A percentile compares a stretch with the other conserved stretches of the same genome.
Evolutionary conservation across 2,329 filamentous ascomycete species (phyloP).

Genomic region (Penicillium decumbens): DNA sequence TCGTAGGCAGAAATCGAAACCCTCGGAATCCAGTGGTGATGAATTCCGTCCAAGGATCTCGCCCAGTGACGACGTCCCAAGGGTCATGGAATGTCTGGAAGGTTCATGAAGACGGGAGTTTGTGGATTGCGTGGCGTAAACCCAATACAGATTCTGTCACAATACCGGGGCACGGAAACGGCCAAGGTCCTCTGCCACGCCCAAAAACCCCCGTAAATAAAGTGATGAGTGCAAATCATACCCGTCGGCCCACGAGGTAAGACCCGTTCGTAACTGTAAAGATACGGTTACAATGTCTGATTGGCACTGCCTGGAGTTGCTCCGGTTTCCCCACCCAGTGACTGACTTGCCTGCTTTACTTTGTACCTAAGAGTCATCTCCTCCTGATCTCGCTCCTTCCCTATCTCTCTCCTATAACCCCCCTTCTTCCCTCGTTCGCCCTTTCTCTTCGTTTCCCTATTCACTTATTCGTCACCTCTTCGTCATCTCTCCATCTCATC

Average conservation of each 20-base stretch:
- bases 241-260: slow-evolving; percentile 19
- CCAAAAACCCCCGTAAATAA: not conserved
- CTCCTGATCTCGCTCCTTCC: slow-evolving; percentile 15
- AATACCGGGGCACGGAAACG: slow-evolving; percentile 1
- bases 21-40: not conserved
- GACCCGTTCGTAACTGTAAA: slow-evolving; percentile 13
- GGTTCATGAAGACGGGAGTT: slow-evolving; percentile 23
- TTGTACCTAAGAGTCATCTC: slow-evolving; percentile 8
- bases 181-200: not conserved
- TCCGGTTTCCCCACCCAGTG: slow-evolving; percentile 15
- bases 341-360: not conserved
- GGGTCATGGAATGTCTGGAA: slow-evolving; percentile 27
- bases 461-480: slow-evolving; percentile 11
- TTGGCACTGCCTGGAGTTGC: slow-evolving; percentile 8
- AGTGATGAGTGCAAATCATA: slow-evolving; percentile 2
- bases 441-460: slow-evolving; percentile 6
- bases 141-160: not conserved
- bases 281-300: slow-evolving; percentile 1
- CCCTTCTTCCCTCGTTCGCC: slow-evolving; percentile 10
- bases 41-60: slow-evolving; percentile 1
- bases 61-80: slow-evolving; percentile 10
- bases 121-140: slow-evolving; percentile 13
- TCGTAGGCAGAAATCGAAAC: not conserved
- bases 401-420: slow-evolving; percentile 16
- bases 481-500: slow-evolving; percentile 6